Percentiles rank a stretch among this genome's conserved stretches.
Conservation (phyloP, 306 rosid species). For the Mimosa bimucronata region DNA sequence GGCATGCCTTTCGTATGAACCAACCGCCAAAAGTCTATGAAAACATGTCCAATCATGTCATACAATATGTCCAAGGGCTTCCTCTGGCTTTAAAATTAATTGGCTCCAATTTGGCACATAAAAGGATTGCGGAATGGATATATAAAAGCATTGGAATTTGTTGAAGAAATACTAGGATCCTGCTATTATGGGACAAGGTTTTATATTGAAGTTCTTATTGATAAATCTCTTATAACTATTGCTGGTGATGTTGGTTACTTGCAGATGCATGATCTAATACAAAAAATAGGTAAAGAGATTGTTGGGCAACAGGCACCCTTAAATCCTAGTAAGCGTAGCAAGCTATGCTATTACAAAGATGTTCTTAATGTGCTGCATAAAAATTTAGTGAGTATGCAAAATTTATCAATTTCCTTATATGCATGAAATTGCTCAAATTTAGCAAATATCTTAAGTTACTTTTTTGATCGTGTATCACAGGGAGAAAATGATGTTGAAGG, state of each 20-base stretch:
- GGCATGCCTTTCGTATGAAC: not conserved
- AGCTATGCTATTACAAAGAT: constrained; percentile 28
- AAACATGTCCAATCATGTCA: not conserved
- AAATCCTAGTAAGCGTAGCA: not conserved
- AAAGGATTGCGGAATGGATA: not conserved
- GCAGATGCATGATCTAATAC: constrained; percentile 34
- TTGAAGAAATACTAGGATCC: constrained; percentile 1
- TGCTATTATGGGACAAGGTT: not conserved
- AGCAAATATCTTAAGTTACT: not conserved
- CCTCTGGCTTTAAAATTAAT: not conserved
- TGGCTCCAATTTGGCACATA: not conserved
- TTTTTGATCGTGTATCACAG: not conserved
- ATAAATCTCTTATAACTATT: constrained; percentile 13
- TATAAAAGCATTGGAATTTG: constrained; percentile 14
- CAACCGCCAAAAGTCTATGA: not conserved
- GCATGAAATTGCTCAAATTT: too few relatives aligned
- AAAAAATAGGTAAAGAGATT: constrained; percentile 33
- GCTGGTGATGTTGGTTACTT: not conserved
- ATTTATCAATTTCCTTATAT: not conserved
- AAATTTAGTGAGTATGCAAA: constrained; percentile 5
- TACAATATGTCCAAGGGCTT: not conserved
- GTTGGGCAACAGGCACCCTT: constrained; percentile 1
- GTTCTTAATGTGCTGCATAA: constrained; percentile 15
- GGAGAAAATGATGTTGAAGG: not conserved
- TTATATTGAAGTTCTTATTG: not conserved